Base-by-base conservation (phyloP, 2,329 filamentous ascomycete species). In the Penicillium glabrum region DNA sequence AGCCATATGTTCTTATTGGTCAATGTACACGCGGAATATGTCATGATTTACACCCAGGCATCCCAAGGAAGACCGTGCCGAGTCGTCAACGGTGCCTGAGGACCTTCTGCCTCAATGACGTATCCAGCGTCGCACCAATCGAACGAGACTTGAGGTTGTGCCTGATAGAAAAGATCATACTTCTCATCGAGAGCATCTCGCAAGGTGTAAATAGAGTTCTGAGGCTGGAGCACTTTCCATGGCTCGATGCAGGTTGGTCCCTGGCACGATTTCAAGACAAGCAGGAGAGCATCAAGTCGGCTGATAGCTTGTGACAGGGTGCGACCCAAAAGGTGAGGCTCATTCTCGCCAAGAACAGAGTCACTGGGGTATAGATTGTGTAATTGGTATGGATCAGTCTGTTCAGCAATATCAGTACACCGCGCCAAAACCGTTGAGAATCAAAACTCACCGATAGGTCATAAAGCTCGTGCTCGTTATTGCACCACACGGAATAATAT, bases 401-500 rank as follows among this genome's bases (percentile, higher is more conserved):
- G 37, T 21, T 23, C 8, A 33, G 11, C 31, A 26, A 31, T 26
- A 8, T 37, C 50, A 46, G 45, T 24, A 13, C 24, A 6, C 11
- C n/a, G 13, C 5, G 7, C 11, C 10, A 5, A 21, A 6, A 1
- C 10, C 19, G 8, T 21, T 7, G 19, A 31, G 11, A 10, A 3
- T 14, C 10, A 44, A 8, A 13, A 52, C 64, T 51, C 56, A 74
- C 72, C 19, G 59, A 67, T 3, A 76, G 61, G 53, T 77, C 72
- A 37, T 77, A 77, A 0, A 77, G 60, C 39, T 77, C 72, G 47
- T 77, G 75, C 55, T 77, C 74, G 19, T 72, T 71, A 43, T 59
- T 75, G 57, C 75, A 77, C 72, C 74, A 77, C 3, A 77, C 73
- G 0, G 72, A 72, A 57, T 77, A 77, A 53, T 75, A 77, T 2